Conservation (phyloP, 73 alveolate species). For the Stentor coeruleus region DNA sequence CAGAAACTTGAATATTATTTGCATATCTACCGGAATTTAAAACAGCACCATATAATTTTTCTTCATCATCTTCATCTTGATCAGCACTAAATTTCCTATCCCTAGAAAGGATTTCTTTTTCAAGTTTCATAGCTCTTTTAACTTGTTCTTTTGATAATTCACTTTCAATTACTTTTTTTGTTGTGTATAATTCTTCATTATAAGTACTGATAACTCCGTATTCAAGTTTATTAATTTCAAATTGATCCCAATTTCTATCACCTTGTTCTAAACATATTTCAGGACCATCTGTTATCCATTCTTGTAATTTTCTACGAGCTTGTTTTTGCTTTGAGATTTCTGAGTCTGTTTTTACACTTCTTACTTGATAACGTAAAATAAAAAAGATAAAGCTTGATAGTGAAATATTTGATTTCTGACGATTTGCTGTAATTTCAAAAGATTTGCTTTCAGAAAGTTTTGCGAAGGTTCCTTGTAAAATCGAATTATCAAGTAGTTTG, state of each 20-base stretch:
- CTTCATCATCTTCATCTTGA: conserved; percentile 23
- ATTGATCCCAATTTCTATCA: not conserved
- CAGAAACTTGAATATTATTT: too few species aligned
- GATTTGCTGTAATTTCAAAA: not conserved
- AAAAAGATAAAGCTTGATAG: not conserved
- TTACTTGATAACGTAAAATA: not conserved
- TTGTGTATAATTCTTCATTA: not conserved
- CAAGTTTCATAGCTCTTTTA: conserved; percentile 1
- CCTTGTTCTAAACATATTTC: not conserved
- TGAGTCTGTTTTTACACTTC: not conserved
- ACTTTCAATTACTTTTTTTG: not conserved
- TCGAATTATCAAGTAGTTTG: not conserved
- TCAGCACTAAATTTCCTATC: not conserved
- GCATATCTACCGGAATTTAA: not conserved
- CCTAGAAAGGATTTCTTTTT: not conserved
- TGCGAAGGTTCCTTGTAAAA: not conserved
- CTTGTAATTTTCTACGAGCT: not conserved
- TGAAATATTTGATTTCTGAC: not conserved
- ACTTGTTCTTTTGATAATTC: not conserved
- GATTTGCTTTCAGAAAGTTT: too few species aligned
- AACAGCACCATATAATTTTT: conserved; percentile 13
- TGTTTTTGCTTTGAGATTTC: not conserved
- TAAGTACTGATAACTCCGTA: not conserved
- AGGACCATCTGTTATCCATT: not conserved
- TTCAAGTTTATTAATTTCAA: not conserved